Conservation (phyloP, 2,329 filamentous ascomycete species). For the Malbranchea zuffiana region DNA sequence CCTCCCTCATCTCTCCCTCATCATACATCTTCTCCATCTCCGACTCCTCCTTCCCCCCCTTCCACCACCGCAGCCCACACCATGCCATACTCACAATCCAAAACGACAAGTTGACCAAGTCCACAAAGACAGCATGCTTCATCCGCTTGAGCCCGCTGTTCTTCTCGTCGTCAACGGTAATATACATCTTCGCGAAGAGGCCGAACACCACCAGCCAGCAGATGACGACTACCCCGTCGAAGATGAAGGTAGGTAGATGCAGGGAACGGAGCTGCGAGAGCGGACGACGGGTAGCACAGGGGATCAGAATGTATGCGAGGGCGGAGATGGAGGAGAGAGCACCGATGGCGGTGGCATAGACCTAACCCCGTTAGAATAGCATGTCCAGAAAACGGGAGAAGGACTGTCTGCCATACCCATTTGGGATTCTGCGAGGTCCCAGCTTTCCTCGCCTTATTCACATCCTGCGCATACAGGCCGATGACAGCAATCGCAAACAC, state of each 20-base stretch:
- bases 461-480: conserved; percentile 64
- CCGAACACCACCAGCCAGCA: conserved; percentile 77
- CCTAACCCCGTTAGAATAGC: conserved; percentile 28
- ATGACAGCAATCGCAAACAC: conserved; percentile 64
- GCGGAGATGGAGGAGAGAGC: conserved; percentile 54
- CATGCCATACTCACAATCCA: conserved; percentile 55
- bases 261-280: conserved; percentile 21
- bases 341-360: conserved; percentile 62
- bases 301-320: conserved; percentile 54
- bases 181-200: conserved; percentile 71
- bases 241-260: conserved; percentile 44
- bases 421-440: conserved; percentile 48
- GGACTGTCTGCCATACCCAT: conserved; percentile 48
- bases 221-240: conserved; percentile 62
- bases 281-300: conserved; percentile 35
- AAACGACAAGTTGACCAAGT: conserved; percentile 61
- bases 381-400: neutral
- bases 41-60: conserved; percentile 13
- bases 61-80: conserved; percentile 28
- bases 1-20: conserved; percentile 8
- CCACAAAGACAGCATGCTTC: conserved; percentile 80
- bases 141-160: conserved; percentile 58
- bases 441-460: conserved; percentile 44
- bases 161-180: conserved; percentile 34
- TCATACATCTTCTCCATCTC: conserved; percentile 15